Conservation (phyloP, 108 stramenopile species). For the Hondaea fermentalgiana region DNA sequence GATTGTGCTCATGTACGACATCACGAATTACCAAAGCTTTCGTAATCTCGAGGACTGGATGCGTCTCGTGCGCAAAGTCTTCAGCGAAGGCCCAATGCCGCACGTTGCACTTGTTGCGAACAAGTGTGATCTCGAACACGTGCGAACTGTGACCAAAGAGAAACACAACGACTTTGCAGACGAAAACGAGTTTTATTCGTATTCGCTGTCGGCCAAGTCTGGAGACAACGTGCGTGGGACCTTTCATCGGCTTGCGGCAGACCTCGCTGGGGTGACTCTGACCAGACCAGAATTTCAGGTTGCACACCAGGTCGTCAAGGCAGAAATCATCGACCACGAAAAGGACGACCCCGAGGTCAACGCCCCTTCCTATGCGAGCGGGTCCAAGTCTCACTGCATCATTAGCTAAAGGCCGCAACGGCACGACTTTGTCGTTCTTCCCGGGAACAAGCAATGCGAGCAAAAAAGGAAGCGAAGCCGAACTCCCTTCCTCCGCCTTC, state of each 20-base stretch:
- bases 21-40: constrained; percentile 52
- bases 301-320: constrained; percentile 29
- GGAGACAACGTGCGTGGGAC: constrained; percentile 42
- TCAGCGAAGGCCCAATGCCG: constrained; percentile 24
- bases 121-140: constrained; percentile 48
- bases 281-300: constrained; percentile 25
- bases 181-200: constrained; percentile 35
- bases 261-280: constrained; percentile 29
- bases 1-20: constrained; percentile 52
- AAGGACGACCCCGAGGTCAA: constrained; percentile 40
- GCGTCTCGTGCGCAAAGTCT: constrained; percentile 27
- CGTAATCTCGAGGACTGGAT: constrained; percentile 57
- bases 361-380: not conserved
- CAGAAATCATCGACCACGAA: constrained; percentile 36
- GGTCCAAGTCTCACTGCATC: not conserved
- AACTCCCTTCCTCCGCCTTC: too few relatives aligned
- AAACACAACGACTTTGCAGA: constrained; percentile 34
- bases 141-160: constrained; percentile 28
- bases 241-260: constrained; percentile 35
- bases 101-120: constrained; percentile 47
- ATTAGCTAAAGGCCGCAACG: not conserved
- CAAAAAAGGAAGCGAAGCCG: too few relatives aligned
- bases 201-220: constrained; percentile 43
- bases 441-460: too few relatives aligned
- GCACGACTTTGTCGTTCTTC: too few relatives aligned